Evolutionary conservation across 495 filamentous ascomycete species (phyloP).

Genomic region (Evansstolkia leycettana): DNA sequence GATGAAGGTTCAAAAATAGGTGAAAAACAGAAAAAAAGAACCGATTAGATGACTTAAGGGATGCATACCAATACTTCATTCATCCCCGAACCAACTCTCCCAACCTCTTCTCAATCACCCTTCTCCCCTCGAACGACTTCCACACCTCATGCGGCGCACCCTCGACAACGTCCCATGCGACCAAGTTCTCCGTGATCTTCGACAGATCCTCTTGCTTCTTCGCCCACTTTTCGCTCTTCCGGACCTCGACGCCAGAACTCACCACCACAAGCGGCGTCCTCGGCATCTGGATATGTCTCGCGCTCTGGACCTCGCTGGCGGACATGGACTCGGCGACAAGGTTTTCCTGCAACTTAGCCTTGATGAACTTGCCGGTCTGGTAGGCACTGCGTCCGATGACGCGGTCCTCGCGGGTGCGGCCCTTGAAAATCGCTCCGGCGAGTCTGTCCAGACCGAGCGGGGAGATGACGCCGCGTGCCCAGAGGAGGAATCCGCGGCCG

Average conservation of each 20-base stretch:
- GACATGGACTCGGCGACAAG: conserved; percentile 74
- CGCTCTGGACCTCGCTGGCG: conserved; percentile 64
- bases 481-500: conserved; percentile 66
- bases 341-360: conserved; percentile 85
- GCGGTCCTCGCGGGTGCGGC: conserved; percentile 70
- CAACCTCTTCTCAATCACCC: conserved; percentile 59
- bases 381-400: conserved; percentile 67
- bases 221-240: conserved; percentile 57
- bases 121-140: conserved; percentile 53
- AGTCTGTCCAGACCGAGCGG: conserved; percentile 76
- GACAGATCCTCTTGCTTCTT: conserved; percentile 70
- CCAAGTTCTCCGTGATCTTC: conserved; percentile 59
- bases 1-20: too few relatives aligned
- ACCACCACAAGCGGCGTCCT: conserved; percentile 68
- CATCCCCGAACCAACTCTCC: conserved; percentile 39
- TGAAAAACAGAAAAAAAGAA: conserved; percentile 1
- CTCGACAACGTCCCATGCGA: conserved; percentile 78
- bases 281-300: conserved; percentile 61
- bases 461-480: conserved; percentile 72
- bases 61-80: conserved; percentile 5
- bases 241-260: conserved; percentile 56
- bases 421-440: conserved; percentile 63
- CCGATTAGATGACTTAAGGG: background rate
- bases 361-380: conserved; percentile 69
- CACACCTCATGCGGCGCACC: conserved; percentile 83